Evolutionary conservation across 495 filamentous ascomycete genomes (phyloP).

Genomic region (Trichoderma gamsii): DNA sequence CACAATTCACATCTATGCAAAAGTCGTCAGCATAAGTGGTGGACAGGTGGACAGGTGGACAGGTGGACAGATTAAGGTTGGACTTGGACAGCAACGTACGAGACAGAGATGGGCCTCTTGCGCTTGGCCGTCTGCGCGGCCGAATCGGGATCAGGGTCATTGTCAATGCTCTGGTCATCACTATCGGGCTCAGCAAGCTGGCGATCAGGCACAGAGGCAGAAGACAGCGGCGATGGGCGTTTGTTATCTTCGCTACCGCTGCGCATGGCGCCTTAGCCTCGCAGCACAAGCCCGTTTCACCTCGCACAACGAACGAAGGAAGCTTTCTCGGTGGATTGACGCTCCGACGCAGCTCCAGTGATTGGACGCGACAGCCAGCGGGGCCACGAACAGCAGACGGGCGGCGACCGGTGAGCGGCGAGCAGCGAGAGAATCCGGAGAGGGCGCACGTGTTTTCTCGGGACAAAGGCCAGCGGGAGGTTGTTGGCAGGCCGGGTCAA

Average conservation of each 20-base stretch:
- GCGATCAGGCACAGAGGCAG: slow-evolving; percentile 5
- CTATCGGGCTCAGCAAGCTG: slow-evolving; percentile 37
- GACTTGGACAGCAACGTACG: slow-evolving; percentile 31
- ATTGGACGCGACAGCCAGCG: slow-evolving; percentile 1
- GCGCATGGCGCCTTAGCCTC: slow-evolving; percentile 1
- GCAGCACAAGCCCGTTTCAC: background rate
- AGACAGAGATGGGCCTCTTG: slow-evolving; percentile 55
- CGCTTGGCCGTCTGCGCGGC: slow-evolving; percentile 37
- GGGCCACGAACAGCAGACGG: background rate
- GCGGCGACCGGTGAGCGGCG: slow-evolving; percentile 3
- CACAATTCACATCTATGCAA: slow-evolving; percentile 64
- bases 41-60: no score
- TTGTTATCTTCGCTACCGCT: slow-evolving; percentile 8
- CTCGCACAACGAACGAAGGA: background rate
- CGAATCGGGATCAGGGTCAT: slow-evolving; percentile 33
- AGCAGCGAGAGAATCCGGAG: background rate
- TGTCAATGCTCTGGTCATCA: slow-evolving; percentile 35
- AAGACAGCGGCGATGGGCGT: slow-evolving; percentile 8
- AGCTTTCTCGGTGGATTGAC: slow-evolving; percentile 10
- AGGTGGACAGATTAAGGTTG: background rate
- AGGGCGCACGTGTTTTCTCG: slow-evolving; percentile 25
- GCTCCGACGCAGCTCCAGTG: background rate
- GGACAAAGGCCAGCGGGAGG: slow-evolving; percentile 43
- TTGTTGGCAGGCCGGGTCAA: slow-evolving; percentile 16
- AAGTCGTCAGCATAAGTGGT: slow-evolving; percentile 5